Percentiles rank a stretch among this genome's conserved stretches.
These are phyloP conservation scores for Phytophthora sp. DNA, from an alignment of 352 stramenopile genomes.

Conservation along the genomic window DNA sequence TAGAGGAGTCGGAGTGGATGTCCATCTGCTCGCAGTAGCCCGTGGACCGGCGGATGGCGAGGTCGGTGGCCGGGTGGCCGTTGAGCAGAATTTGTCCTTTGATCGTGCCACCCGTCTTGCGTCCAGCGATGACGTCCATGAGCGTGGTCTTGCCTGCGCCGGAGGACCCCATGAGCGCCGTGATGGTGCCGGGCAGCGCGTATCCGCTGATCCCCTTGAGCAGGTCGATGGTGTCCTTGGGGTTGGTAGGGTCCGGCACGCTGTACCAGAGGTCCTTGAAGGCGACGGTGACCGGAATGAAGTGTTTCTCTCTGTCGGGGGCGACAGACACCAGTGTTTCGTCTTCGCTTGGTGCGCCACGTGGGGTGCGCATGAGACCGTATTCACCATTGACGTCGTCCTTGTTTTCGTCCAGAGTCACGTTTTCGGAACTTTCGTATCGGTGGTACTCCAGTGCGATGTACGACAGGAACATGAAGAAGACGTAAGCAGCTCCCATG, in stretches of 20 bases:
- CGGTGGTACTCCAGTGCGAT: conserved; percentile 22
- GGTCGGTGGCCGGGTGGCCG: no score
- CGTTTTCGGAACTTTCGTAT: conserved; percentile 22
- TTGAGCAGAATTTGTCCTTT: conserved; percentile 13
- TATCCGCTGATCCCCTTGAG: conserved; percentile 25
- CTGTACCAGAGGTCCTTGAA: conserved; percentile 28
- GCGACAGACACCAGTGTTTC: conserved; percentile 7
- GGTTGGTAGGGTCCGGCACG: conserved; percentile 17
- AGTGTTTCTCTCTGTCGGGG: conserved; percentile 3
- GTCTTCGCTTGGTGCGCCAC: not conserved
- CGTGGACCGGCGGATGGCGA: no score
- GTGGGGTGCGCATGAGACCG: conserved; percentile 7
- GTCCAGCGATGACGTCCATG: conserved; percentile 27
- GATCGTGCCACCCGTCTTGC: conserved; percentile 22
- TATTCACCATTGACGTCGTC: conserved; percentile 1
- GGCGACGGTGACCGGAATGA: conserved; percentile 15
- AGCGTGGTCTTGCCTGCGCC: conserved; percentile 25
- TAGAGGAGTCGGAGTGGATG: no score
- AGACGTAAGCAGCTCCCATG: conserved; percentile 17
- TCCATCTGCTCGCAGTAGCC: no score
- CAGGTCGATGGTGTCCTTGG: conserved; percentile 24
- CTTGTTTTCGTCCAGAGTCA: conserved; percentile 6
- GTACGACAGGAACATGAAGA: conserved; percentile 33
- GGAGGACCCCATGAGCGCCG: conserved; percentile 22
- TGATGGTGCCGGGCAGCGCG: conserved; percentile 18